Base-by-base conservation (phyloP, 371 early-diverging fungal genomes). In the Saksenaea vasiformis region DNA sequence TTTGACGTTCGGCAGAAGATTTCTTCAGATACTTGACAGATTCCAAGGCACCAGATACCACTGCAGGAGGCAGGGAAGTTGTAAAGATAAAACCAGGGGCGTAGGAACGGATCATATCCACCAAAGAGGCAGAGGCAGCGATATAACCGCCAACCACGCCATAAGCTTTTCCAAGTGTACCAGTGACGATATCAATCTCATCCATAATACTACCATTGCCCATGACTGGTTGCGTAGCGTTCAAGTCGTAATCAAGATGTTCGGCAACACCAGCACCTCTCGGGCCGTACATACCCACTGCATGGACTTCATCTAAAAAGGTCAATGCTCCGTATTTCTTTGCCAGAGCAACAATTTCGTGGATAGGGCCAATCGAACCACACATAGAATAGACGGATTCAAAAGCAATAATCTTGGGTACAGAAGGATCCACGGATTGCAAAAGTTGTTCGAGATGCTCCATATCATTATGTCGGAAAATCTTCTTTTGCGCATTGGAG, bases 21-120 rank as follows among this genome's bases (percentile, higher is more conserved):
- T 80, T 59, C 66, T 91, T 92, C 62, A 98, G 87, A 73, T 98
- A 92, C 65, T 91, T 89, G 76, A 98, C 90, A 60, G 95, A 94
- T 22, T 95, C 90, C 54, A 93, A 82, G 13, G 97, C 94, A 61
- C 96, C 99, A 35, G 94, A 87, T 14, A 92, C 95, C 58, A 96
- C 90, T 36, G 92, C 86, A 37, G 99, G 99, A 31, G 99, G 99
- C 26, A 98, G 86, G 19, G 98, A 97, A 5, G 99, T 98, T 62
- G 99, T 98, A 76, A 98, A 98, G 75, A 98, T 98, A 80, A 98
- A 98, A 41, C 99, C 99, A 38, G 98, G 98, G 9, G 99, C 99
- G 74, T 98, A 98, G 26, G 95, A 95, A 63, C 99, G 95, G 56
- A 98, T 89, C 93, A 97, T 92, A 76, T 98, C 99, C 34, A 98